Evolutionary conservation across 164 flowering plant genomes (phyloP), one percentile per base, ranked within the genome.

Genomic region (Buxus sempervirens): DNA sequence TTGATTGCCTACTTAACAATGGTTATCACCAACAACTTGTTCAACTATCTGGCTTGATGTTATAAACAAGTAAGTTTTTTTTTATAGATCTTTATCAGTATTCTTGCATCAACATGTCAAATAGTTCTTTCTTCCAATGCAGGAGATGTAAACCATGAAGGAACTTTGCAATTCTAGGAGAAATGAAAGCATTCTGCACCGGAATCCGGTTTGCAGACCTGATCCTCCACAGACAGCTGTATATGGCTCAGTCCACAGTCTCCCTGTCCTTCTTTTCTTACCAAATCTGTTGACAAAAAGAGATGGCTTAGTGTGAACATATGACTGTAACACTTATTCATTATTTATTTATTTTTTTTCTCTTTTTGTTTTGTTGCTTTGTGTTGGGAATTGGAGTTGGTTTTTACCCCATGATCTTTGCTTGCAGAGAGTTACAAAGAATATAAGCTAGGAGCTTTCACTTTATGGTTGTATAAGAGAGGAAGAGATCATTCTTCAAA

Each of bases 391-490:
- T 38, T 72, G 60, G 26, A 25, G 19, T 58, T 58, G 59, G 26
- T 51, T 45, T 25, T 71, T 63, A 1, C 15, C 18, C 32, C 18
- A 8, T 24, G 63, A 57, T 41, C 41, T 21, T 68, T 75, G 72
- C 72, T 67, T 75, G 68, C 42, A 38, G 28, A 45, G 62, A 67
- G 62, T 67, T 67, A 38, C 66, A 68, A 71, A 68, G 75, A 67
- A 71, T 64, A 55, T 58, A 16, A 68, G 15, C 16, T 26, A 18
- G 59, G 57, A 60, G 60, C 70, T 71, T 67, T 68, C 63, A 68
- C 74, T 67, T 58, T 63, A 62, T 66, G 53, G 32, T 64, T 27
- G 41, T 36, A 45, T 41, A 54, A 36, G 65, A 60, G 53, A 25
- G 26, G 66, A n/a, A 66, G 55, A 67, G 70, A 72, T n/a, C n/a